Percentiles rank a stretch among this genome's conserved stretches.
Evolutionary conservation across 129 eudicot species (phyloP).

Genomic region (Pittosporum tobira): DNA sequence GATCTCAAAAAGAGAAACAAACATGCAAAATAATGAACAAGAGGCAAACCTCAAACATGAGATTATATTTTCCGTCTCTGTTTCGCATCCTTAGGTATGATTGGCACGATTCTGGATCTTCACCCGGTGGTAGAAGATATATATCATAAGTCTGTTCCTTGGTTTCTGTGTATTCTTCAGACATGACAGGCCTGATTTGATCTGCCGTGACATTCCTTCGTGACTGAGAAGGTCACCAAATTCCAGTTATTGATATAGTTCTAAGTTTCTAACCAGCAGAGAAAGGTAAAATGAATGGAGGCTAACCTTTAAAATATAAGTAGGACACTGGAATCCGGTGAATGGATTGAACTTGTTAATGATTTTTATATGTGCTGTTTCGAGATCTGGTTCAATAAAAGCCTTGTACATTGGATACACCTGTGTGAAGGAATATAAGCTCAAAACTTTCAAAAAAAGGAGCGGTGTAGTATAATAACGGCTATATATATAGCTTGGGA

Average conservation of each 20-base stretch:
- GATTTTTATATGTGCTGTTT: constrained; percentile 85
- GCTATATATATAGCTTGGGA: constrained; percentile 2
- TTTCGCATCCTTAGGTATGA: constrained; percentile 93
- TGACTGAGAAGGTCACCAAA: constrained; percentile 38
- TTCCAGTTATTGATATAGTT: constrained; percentile 6
- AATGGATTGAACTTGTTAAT: constrained; percentile 91
- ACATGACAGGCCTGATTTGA: constrained; percentile 59
- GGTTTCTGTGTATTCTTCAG: constrained; percentile 48
- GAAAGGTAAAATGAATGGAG: constrained; percentile 1
- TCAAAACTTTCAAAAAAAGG: constrained; percentile 1
- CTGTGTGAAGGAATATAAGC: constrained; percentile 25
- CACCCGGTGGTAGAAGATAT: constrained; percentile 96
- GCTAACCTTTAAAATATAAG: constrained; percentile 80
- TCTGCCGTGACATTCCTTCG: constrained; percentile 52
- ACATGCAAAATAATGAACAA: no score
- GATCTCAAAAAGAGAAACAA: not conserved
- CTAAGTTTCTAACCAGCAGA: not conserved
- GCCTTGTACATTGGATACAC: constrained; percentile 99
- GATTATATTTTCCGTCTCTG: constrained; percentile 92
- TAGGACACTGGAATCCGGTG: constrained; percentile 85
- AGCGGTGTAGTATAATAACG: not conserved
- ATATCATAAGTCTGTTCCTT: constrained; percentile 81
- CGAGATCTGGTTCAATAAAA: constrained; percentile 93
- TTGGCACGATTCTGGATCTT: constrained; percentile 95
- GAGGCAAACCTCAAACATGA: constrained; percentile 90